Evolutionary conservation across 352 stramenopile genomes (phyloP), one percentile per base, ranked within the genome.

Genomic region (Blastocystis sp.): DNA sequence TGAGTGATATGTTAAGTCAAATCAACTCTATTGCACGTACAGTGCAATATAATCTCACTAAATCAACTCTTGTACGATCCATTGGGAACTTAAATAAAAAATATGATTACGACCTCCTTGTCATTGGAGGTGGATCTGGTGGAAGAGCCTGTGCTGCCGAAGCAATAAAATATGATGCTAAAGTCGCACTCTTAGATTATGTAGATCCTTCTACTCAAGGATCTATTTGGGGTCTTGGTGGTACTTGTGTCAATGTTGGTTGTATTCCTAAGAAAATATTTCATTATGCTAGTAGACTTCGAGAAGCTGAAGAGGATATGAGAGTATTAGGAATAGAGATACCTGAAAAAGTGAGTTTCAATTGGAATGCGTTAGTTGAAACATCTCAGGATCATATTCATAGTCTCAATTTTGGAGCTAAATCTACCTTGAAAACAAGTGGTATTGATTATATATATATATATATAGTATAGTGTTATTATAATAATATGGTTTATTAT

Each of bases 191-290:
- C 39, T 75, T 95, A 30, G 90, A 96, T 73, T 95, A 91, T 70
- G 88, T 88, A 25, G 83, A 86, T 49, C 81, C 81, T 7, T 93
- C 78, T 36, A 81, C 82, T 0, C 73, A 76, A 16, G 80, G 80
- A 25, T 88, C 78, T 24, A 78, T 69, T 27, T 93, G 82, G 83
- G 82, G 83, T 11, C 76, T 93, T 27, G 83, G 83, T 31, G 88
- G 90, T 41, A 98, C 90, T 24, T 97, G 90, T 64, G 88, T 97
- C 54, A 98, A 98, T 70, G 88, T 98, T 2, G 90, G 90, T 13
- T 98, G 91, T 65, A 95, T 98, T 66, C 88, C 91, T 23, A 98
- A 96, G 74, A 98, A 98, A 70, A 74, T 98, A 10, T 95, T 95
- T 81, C 88, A 98, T 67, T 80, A 91, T 67, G 89, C 84, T 58